Evolutionary conservation across 352 stramenopile species (phyloP), one percentile per base, ranked within the genome.

Genomic region (Globisporangium echinulatum): DNA sequence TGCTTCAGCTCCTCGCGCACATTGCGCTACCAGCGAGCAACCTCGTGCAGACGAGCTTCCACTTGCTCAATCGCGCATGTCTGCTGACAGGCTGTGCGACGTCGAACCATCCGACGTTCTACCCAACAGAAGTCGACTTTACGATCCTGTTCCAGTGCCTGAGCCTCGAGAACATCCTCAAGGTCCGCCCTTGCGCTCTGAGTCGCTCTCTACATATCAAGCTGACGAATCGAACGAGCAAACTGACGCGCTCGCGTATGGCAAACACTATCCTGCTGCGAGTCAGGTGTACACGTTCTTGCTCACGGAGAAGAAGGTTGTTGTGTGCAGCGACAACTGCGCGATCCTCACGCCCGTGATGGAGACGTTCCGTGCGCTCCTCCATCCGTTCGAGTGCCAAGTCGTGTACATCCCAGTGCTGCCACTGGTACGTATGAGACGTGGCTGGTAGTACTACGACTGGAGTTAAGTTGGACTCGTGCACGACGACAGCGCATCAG

Each of bases 381-480:
- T 88, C 0, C 64, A 83, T 51, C 82, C 82, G 5, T 88, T 92
- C 36, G 77, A 86, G 25, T 87, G 65, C 14, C 82, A 88, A 65
- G 73, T 86, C 43, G 82, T 92, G 9, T 92, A 92, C 58, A 88
- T 92, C 15, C 82, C 82, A 0, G 67, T 90, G 33, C 69, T 92
- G 19, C 76, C 81, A 14, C 51, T 85, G 59, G 81, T 88, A 77
- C 39, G 43, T 6, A 25, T 25, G 25, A 25, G 25, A 25, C 1
- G 25, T 25, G 25, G 25, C 25, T 25, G 25, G 25, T 25, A 25
- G 25, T 25, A 2, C 25, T 25, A 25, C 25, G 25, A 25, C 25
- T 25, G 1, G 25, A 25, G 25, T 25, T 25, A 25, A 25, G 25
- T 25, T 25, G 25, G 25, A 25, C 25, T 25, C 25, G 25, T 25